A percentile compares a stretch with the other conserved stretches of the same genome.
phyloP scores from a whole-genome alignment of 495 filamentous ascomycete genomes.

The Collariella sp. region DNA sequence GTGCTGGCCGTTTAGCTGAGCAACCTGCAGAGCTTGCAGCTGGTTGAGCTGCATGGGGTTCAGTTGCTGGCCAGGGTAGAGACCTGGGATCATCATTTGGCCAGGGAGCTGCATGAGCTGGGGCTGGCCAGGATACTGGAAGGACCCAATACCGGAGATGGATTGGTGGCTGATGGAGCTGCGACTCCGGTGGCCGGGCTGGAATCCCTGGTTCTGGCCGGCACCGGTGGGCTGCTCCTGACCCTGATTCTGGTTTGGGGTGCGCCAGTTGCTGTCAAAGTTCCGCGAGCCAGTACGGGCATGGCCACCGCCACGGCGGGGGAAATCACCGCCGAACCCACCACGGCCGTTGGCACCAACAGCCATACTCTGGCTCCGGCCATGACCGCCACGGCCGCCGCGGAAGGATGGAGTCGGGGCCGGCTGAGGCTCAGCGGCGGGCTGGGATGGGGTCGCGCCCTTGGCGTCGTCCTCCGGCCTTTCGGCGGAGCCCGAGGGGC shows the following conservation, averaged over 20 bases:
- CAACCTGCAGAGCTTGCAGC: conserved; percentile 83
- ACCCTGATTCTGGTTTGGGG: conserved; percentile 60
- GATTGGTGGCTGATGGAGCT: conserved; percentile 75
- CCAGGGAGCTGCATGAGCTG: conserved; percentile 82
- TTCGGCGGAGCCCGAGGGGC: conserved; percentile 45
- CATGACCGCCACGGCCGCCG: conserved; percentile 45
- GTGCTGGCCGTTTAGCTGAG: conserved; percentile 72
- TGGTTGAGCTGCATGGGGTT: conserved; percentile 85
- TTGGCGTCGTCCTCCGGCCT: conserved; percentile 48
- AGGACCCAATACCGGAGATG: conserved; percentile 72
- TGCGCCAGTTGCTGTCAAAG: conserved; percentile 97
- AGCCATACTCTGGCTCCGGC: conserved; percentile 55
- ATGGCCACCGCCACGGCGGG: conserved; percentile 65
- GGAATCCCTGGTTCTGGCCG: conserved; percentile 72
- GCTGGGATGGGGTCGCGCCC: conserved; percentile 33
- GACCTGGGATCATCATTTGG: conserved; percentile 64
- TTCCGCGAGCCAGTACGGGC: conserved; percentile 76
- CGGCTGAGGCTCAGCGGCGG: conserved; percentile 39
- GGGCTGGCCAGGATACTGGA: conserved; percentile 87
- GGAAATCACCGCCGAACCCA: conserved; percentile 49
- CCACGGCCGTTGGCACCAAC: conserved; percentile 46
- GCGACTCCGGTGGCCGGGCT: conserved; percentile 82
- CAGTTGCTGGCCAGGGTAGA: conserved; percentile 78
- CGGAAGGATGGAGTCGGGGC: conserved; percentile 41
- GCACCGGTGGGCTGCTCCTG: conserved; percentile 46